These are phyloP conservation scores for Phlyctochytrium planicorne DNA, from an alignment of 192 early-diverging fungal species.

Conservation along the genomic window DNA sequence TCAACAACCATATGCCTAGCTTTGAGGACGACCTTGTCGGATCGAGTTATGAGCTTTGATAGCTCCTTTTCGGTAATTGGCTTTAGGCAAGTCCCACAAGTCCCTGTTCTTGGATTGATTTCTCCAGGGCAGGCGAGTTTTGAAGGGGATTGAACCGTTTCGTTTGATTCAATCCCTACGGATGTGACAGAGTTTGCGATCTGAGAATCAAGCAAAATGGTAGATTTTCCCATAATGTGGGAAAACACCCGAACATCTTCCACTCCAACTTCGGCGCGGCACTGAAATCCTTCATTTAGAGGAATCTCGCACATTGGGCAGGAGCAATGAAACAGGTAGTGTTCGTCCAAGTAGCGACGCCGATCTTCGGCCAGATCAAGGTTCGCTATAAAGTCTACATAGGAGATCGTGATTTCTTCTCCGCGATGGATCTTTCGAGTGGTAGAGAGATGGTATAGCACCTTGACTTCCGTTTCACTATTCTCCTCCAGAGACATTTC, in stretches of 20 bases:
- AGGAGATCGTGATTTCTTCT: slow-evolving; percentile 29
- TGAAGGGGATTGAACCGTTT: no score
- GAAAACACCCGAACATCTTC: no score
- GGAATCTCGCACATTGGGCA: slow-evolving; percentile 23
- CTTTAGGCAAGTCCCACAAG: not conserved
- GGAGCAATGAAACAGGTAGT: slow-evolving; percentile 16
- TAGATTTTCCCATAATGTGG: no score
- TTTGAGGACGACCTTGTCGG: not conserved
- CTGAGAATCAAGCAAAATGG: no score
- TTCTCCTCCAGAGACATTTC: slow-evolving; percentile 3
- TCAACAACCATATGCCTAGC: not conserved
- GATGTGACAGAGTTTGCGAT: not conserved
- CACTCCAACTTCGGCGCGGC: no score
- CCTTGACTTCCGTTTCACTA: not conserved
- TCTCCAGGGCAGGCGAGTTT: not conserved
- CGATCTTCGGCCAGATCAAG: slow-evolving; percentile 27
- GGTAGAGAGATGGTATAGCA: slow-evolving; percentile 13
- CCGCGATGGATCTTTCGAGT: slow-evolving; percentile 14
- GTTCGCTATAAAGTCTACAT: slow-evolving; percentile 20
- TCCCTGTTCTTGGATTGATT: not conserved
- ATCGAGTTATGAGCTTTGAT: not conserved
- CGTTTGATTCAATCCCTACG: no score
- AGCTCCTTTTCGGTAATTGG: not conserved
- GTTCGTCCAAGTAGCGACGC: slow-evolving; percentile 20
- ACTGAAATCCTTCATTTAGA: not conserved